Conservation (phyloP, 2,329 filamentous ascomycete genomes). For the Cadophora malorum region DNA sequence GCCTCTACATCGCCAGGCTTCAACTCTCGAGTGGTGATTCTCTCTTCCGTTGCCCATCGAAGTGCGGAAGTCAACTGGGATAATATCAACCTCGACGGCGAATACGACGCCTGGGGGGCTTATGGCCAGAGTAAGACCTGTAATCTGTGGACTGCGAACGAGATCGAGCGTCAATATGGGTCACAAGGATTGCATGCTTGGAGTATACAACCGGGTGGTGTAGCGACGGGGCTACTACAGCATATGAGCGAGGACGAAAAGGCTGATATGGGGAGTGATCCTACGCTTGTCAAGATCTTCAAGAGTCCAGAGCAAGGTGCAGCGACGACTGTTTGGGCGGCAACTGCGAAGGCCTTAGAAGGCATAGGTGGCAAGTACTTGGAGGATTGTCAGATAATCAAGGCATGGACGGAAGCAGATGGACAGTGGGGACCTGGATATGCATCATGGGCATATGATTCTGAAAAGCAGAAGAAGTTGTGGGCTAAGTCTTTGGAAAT, state of each 20-base stretch:
- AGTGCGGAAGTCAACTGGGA: constrained; percentile 50
- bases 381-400: no score
- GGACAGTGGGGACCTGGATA: no score
- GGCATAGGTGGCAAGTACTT: no score
- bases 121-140: constrained; percentile 55
- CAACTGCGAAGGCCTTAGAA: no score
- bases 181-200: constrained; percentile 1
- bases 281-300: no score
- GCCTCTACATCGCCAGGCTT: constrained; percentile 48
- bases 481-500: constrained; percentile 49
- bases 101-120: constrained; percentile 48
- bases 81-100: constrained; percentile 30
- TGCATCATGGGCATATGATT: no score
- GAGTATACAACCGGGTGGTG: constrained; percentile 51
- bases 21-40: constrained; percentile 53
- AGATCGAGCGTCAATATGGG: constrained; percentile 52
- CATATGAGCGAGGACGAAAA: constrained; percentile 47
- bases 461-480: constrained; percentile 43
- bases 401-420: no score
- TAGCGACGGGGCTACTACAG: constrained; percentile 42
- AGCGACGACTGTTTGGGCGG: no score
- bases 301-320: no score
- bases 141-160: constrained; percentile 54
- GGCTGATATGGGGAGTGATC: constrained; percentile 25
- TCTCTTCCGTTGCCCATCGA: constrained; percentile 54